Base-by-base conservation (phyloP, 129 eudicot genomes). In the Artemisia argyi region DNA sequence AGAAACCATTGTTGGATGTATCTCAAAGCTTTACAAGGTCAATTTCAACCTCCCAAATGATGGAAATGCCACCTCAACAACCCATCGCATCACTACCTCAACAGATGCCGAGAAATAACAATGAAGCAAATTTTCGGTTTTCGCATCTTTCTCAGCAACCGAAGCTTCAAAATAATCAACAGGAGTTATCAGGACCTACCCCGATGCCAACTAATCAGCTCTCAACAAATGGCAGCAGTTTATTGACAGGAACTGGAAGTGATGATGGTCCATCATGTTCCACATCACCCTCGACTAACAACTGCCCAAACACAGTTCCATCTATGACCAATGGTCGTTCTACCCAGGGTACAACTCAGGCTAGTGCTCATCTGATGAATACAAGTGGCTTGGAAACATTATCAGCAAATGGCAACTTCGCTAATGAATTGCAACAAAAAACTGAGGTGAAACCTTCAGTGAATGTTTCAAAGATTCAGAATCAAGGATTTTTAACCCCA, bases 251-350 rank as follows among this genome's bases (percentile, higher is more conserved):
- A 19, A 88, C 86, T 8, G 89, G 80, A 19, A 89, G 90, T 61
- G 98, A 92, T 68, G 98, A 92, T 35, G 74, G 85, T 66, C 96
- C 98, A 5, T 92, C 98, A 51, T 89, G 98, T 72, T 92, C 98
- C 48, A 92, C 98, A 42, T 92, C 98, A 60, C 98, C 96, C 39
- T 92, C 98, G 71, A 83, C 91, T 10, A 92, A 92, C 42, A 87
- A 92, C 71, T 83, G 91, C 75, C 85, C 86, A 7, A 89, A 71
- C 61, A 35, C 55, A 11, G 81, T 73, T 44, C 88, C 83, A 24
- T 69, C 84, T 2, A 63, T 79, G 28, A 76, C 81, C 49, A 92
- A 81, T 51, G 76, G 86, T 56, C 76, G 94, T 78, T 76, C 72
- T 53, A 84, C 77, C 59, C 83, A 76, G 24, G 32, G 66, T 49